These are phyloP conservation scores for Eucalyptus coolabah DNA, from an alignment of 345 rosid species.

Conservation along the genomic window DNA sequence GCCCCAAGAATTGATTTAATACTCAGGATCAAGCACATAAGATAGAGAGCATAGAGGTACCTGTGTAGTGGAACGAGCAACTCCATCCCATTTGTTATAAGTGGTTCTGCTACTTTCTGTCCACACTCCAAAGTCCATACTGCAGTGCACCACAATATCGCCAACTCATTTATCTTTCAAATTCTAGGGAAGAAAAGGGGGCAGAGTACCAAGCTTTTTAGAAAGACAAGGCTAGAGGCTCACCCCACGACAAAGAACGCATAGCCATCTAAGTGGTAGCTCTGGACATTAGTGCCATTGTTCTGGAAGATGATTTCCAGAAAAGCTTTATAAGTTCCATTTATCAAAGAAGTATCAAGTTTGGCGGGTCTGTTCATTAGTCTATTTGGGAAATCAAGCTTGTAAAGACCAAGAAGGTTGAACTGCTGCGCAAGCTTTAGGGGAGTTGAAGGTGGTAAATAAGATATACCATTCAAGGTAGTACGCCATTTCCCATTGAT, in stretches of 20 bases:
- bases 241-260: conserved; percentile 93
- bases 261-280: conserved; percentile 92
- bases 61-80: conserved; percentile 81
- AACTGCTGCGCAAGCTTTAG: conserved; percentile 75
- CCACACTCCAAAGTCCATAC: conserved; percentile 96
- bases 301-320: conserved; percentile 91
- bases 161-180: background rate
- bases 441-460: conserved; percentile 75
- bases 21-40: background rate
- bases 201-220: background rate
- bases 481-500: conserved; percentile 51
- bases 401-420: conserved; percentile 73
- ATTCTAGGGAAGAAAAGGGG: background rate
- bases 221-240: conserved; percentile 13
- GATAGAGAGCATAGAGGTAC: conserved; percentile 13
- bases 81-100: conserved; percentile 92
- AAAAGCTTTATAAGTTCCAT: conserved; percentile 79
- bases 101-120: conserved; percentile 78
- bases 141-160: conserved; percentile 4
- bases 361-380: conserved; percentile 67
- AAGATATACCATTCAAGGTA: conserved; percentile 80
- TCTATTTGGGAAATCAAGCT: conserved; percentile 77
- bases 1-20: background rate
- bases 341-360: conserved; percentile 78
- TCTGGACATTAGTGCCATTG: conserved; percentile 58